Conservation (phyloP, 805 yeast species). For the Candida insectalens region DNA sequence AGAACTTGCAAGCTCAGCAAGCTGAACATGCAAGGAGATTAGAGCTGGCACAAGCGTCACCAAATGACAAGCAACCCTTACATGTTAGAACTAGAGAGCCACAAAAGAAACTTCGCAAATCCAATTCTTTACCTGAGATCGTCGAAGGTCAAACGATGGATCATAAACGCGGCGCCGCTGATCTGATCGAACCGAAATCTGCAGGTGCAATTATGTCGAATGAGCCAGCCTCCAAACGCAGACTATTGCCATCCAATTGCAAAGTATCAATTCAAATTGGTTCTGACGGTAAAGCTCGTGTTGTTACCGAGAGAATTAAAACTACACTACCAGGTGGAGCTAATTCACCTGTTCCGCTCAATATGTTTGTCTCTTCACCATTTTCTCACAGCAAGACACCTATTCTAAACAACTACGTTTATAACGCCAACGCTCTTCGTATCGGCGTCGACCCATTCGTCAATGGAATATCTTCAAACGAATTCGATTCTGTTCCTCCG, state of each 20-base stretch:
- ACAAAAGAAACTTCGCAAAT: background rate
- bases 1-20: too few species aligned
- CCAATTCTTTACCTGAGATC: background rate
- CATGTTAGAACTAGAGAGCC: too few species aligned
- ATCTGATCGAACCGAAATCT: too few species aligned
- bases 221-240: conserved; percentile 4
- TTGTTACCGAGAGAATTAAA: conserved; percentile 16
- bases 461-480: conserved; percentile 18
- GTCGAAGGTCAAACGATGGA: conserved; percentile 2
- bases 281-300: conserved; percentile 21
- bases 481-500: conserved; percentile 14
- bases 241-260: conserved; percentile 11
- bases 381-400: conserved; percentile 3
- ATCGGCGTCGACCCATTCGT: conserved; percentile 22
- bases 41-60: too few species aligned
- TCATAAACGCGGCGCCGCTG: too few species aligned
- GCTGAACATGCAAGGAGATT: too few species aligned
- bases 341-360: conserved; percentile 3
- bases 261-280: conserved; percentile 16
- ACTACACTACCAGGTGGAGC: conserved; percentile 9
- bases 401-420: conserved; percentile 4
- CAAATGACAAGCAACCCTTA: too few species aligned
- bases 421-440: conserved; percentile 7
- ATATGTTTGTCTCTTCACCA: conserved; percentile 2
- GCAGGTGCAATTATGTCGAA: too few species aligned